Base-by-base conservation (phyloP, 192 early-diverging fungal species). In the Umbelopsis ramanniana region DNA sequence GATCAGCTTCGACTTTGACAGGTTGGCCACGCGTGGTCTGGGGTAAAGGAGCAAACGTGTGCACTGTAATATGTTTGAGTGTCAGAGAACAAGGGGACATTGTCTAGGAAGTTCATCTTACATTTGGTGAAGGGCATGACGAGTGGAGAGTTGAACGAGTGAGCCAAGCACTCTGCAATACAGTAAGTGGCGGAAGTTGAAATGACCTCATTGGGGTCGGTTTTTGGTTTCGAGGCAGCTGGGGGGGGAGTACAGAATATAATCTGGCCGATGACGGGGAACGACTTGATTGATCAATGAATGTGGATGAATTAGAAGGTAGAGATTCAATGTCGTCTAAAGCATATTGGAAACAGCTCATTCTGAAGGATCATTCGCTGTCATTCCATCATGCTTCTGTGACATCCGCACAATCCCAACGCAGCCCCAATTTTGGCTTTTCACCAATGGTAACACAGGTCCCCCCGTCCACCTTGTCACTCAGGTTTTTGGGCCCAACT, bases 1-100 rank as follows among this genome's bases (percentile, higher is more conserved):
- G 91, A 75, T 96, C 93, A 7, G 86, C 83, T n/a, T 87, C 86
- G 35, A 98, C 79, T 53, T 95, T 91, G 52, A 94, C 89, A 17
- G 90, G 70, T 74, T 93, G 90, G 14, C 95, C 95, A 43, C 97
- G 91, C 46, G 79, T 80, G 24, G 96, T 95, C 29, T 79, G 70
- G 35, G 97, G 97, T 48, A 90, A 77, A 45, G 90, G 88, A 29
- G 94, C 92, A 85, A 89, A 92, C 46, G 85, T 87, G 53, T 80
- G 77, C 57, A 83, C 88, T 90, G 79, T 21, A 52, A 46, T 53
- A 72, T 15, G 15, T 43, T 2, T 2, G 1, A 2, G 53, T 23
- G 23, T 12, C 19, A 24, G 6, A 4, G 8, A 14, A 26, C 6
- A 54, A 26, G 12, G 1, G 10, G 12, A 8, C 10, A 24, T 54